These are phyloP conservation scores for Citrus maxima DNA, from an alignment of 345 rosid species.

Conservation along the genomic window DNA sequence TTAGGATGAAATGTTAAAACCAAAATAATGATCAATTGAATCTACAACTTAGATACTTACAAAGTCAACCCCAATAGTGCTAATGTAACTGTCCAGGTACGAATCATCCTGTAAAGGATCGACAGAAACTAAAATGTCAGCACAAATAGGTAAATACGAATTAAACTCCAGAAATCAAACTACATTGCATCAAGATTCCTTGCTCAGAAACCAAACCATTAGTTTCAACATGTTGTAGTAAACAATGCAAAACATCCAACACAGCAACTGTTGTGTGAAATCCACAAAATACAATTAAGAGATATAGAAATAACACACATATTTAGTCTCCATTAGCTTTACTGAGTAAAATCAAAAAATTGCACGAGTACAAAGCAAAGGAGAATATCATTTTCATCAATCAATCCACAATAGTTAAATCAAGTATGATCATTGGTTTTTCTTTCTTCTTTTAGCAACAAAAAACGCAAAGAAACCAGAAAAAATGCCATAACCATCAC, in stretches of 20 bases:
- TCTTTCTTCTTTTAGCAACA: not conserved
- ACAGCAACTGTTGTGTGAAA: not conserved
- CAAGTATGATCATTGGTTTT: not conserved
- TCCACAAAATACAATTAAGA: not conserved
- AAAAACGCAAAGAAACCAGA: not conserved
- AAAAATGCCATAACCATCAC: not conserved
- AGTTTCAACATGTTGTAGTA: too few species aligned
- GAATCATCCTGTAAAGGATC: constrained; percentile 71
- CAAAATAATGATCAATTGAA: not conserved
- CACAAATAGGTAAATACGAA: not conserved
- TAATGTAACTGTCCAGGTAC: constrained; percentile 86
- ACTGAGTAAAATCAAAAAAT: not conserved
- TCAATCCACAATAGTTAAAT: not conserved
- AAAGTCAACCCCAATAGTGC: constrained; percentile 93
- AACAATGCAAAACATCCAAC: not conserved
- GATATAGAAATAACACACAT: not conserved
- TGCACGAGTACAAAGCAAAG: not conserved
- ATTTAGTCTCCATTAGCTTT: not conserved
- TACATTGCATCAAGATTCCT: not conserved
- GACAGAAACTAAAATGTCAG: constrained; percentile 7
- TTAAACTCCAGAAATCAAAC: not conserved
- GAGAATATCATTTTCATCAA: not conserved
- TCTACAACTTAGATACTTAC: constrained; percentile 39
- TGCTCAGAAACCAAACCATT: not conserved
- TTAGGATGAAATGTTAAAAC: not conserved